These are phyloP conservation scores for Eutrema japonicum DNA, from an alignment of 345 rosid species.

Conservation along the genomic window DNA sequence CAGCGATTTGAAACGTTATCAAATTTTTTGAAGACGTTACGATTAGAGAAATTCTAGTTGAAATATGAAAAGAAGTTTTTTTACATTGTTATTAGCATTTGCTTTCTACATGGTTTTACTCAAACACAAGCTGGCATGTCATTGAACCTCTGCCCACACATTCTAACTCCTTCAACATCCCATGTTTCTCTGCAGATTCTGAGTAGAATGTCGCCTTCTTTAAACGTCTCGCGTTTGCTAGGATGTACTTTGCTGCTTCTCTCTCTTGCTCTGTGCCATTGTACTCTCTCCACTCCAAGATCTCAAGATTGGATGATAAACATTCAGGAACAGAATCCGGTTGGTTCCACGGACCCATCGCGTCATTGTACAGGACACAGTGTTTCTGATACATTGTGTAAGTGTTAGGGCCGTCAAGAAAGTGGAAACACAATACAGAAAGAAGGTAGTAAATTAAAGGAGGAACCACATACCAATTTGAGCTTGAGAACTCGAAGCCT, in stretches of 20 bases:
- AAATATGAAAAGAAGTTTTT: too few species aligned
- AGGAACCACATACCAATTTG: slow-evolving; percentile 17
- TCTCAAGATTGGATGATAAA: slow-evolving; percentile 29
- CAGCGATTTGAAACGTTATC: background rate
- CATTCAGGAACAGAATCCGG: background rate
- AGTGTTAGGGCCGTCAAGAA: background rate
- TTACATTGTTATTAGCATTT: too few species aligned
- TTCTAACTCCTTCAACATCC: slow-evolving; percentile 23
- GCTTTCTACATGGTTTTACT: background rate
- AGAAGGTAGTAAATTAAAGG: background rate
- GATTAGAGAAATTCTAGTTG: background rate
- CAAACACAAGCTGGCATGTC: slow-evolving; percentile 18
- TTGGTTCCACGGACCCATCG: background rate
- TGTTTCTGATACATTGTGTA: slow-evolving; percentile 4
- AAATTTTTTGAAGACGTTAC: too few species aligned
- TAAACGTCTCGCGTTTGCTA: background rate
- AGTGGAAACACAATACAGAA: background rate
- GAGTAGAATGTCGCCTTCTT: slow-evolving; percentile 30
- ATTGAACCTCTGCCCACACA: slow-evolving; percentile 22
- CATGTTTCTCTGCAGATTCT: slow-evolving; percentile 1
- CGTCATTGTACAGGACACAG: background rate
- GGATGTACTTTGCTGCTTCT: slow-evolving; percentile 15
- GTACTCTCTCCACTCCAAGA: slow-evolving; percentile 32
- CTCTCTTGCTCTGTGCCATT: slow-evolving; percentile 3
- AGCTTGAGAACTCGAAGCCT: slow-evolving; percentile 30